Evolutionary conservation across 1,139 yeast species (phyloP).

Genomic region (Kurtzmaniella quercitrusa): DNA sequence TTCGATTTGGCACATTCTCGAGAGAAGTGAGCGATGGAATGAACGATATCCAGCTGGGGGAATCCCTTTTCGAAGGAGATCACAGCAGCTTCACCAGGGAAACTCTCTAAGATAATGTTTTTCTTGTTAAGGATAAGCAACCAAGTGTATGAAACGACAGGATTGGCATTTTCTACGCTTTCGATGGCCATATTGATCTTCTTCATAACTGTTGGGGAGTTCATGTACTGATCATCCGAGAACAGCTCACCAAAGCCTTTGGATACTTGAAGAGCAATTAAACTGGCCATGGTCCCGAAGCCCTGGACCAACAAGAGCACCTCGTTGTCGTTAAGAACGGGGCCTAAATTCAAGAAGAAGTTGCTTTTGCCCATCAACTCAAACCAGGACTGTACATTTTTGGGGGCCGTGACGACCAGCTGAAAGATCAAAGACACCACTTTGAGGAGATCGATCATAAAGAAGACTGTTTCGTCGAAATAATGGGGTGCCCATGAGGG

Average conservation of each 20-base stretch:
- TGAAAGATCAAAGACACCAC: slow-evolving; percentile 37
- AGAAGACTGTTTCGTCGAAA: slow-evolving; percentile 31
- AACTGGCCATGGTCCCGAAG: slow-evolving; percentile 44
- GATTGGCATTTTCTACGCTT: slow-evolving; percentile 27
- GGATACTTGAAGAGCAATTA: slow-evolving; percentile 53
- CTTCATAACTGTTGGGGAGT: slow-evolving; percentile 38
- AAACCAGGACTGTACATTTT: slow-evolving; percentile 52
- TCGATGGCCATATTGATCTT: slow-evolving; percentile 34
- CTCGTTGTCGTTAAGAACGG: slow-evolving; percentile 27
- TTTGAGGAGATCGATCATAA: slow-evolving; percentile 39
- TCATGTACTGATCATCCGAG: slow-evolving; percentile 31
- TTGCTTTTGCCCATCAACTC: slow-evolving; percentile 40
- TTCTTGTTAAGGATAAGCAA: slow-evolving; percentile 59
- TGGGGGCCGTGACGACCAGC: slow-evolving; percentile 15
- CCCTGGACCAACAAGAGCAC: slow-evolving; percentile 40
- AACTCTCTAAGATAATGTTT: slow-evolving; percentile 43
- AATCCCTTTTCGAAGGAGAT: slow-evolving; percentile 8
- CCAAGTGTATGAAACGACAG: slow-evolving; percentile 67
- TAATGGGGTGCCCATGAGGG: slow-evolving; percentile 11
- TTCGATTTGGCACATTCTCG: slow-evolving; percentile 39
- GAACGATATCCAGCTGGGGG: slow-evolving; percentile 12
- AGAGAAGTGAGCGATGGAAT: slow-evolving; percentile 32
- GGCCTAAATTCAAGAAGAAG: slow-evolving; percentile 29
- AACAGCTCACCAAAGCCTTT: slow-evolving; percentile 34
- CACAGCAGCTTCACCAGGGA: slow-evolving; percentile 9